Conservation (phyloP, 2,329 filamentous ascomycete species). For the Monilinia fructigena region DNA sequence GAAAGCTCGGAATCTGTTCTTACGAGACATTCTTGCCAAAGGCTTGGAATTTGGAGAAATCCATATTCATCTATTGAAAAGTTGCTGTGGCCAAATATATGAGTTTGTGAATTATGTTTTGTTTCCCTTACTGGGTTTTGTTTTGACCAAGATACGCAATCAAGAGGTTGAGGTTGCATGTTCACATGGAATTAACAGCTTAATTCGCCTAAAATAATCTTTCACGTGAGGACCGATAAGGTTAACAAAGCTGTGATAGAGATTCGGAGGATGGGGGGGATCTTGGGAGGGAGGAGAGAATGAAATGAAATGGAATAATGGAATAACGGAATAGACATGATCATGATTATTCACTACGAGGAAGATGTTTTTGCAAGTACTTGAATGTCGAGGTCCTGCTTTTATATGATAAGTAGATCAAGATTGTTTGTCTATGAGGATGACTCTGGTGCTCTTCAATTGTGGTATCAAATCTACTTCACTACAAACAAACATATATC, state of each 20-base stretch:
- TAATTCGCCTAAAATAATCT: constrained; percentile 15
- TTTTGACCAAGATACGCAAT: constrained; percentile 16
- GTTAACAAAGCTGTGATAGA: neutral
- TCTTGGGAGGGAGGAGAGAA: no score
- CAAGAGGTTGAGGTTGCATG: constrained; percentile 22
- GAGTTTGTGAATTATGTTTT: neutral
- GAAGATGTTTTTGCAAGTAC: no score
- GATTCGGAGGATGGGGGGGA: neutral
- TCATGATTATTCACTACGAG: no score
- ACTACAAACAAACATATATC: neutral
- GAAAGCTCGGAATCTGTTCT: constrained; percentile 35
- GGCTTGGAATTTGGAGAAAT: constrained; percentile 58
- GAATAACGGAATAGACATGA: no score
- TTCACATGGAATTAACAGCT: constrained; percentile 17
- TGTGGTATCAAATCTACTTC: neutral
- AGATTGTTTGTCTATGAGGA: no score
- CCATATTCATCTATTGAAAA: constrained; percentile 48
- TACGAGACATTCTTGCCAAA: constrained; percentile 71
- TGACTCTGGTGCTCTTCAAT: no score
- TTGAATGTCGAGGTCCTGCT: no score
- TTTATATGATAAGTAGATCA: no score
- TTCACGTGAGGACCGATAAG: constrained; percentile 18
- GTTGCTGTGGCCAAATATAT: neutral
- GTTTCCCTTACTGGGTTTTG: neutral
- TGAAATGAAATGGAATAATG: no score